Percentiles rank a stretch among this genome's conserved stretches.
Conservation (phyloP, 164 flowering plant genomes). For the Piper betle region DNA sequence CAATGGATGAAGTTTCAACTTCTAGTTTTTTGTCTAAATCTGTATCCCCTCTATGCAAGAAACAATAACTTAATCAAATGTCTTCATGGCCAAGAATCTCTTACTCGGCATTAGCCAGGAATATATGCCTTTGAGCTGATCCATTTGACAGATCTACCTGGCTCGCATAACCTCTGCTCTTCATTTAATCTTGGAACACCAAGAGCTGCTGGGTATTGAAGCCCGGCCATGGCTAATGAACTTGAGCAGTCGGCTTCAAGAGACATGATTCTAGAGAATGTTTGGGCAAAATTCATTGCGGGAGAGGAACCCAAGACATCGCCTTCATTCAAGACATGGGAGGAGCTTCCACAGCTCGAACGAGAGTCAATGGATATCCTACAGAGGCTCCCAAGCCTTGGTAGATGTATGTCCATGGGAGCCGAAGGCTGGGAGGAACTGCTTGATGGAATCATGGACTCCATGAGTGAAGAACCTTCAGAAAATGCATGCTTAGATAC, state of each 20-base stretch:
- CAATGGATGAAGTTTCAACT: slow-evolving; percentile 13
- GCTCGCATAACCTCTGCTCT: not conserved
- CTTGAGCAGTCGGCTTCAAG: slow-evolving; percentile 9
- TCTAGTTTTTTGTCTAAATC: slow-evolving; percentile 3
- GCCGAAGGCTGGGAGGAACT: slow-evolving; percentile 59
- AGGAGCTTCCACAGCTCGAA: slow-evolving; percentile 32
- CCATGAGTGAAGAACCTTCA: slow-evolving; percentile 9
- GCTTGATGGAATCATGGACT: slow-evolving; percentile 21
- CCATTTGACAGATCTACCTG: slow-evolving; percentile 1
- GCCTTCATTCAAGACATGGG: slow-evolving; percentile 20
- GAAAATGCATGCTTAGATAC: slow-evolving; percentile 2
- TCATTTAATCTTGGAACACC: not conserved
- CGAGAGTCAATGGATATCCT: slow-evolving; percentile 23
- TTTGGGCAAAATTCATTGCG: slow-evolving; percentile 53
- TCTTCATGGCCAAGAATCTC: slow-evolving; percentile 35
- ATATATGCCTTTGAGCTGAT: slow-evolving; percentile 15
- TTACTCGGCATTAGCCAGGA: slow-evolving; percentile 13
- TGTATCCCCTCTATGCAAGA: slow-evolving; percentile 18
- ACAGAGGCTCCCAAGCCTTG: slow-evolving; percentile 54
- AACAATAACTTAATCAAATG: slow-evolving; percentile 21
- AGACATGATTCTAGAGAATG: slow-evolving; percentile 42
- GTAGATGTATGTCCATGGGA: slow-evolving; percentile 70
- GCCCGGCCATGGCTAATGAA: slow-evolving; percentile 17
- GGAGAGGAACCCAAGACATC: slow-evolving; percentile 3
- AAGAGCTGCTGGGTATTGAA: not conserved